Percentiles rank a stretch among this genome's conserved stretches.
Evolutionary conservation across 2,329 filamentous ascomycete genomes (phyloP).

Genomic region (Nothopassalora personata): DNA sequence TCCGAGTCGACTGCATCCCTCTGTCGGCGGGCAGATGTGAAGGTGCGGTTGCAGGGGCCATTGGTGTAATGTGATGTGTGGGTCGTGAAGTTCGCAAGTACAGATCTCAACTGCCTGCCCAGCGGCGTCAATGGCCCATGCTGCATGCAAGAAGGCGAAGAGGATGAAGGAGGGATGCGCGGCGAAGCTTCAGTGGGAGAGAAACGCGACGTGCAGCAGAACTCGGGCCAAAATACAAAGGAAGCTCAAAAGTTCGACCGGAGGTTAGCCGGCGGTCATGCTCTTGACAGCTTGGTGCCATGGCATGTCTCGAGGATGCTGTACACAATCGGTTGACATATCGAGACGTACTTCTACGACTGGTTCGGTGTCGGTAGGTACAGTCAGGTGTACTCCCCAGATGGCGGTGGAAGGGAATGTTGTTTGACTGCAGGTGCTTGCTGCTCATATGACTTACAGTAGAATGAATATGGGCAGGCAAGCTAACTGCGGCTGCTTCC

Average conservation of each 20-base stretch:
- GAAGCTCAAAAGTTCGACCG: not conserved
- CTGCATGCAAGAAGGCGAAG: constrained; percentile 30
- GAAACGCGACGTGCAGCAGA: not conserved
- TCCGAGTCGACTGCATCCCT: not conserved
- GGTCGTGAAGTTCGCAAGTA: constrained; percentile 17
- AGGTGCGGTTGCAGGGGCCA: not conserved
- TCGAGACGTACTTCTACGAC: too few species aligned
- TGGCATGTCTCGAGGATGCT: not conserved
- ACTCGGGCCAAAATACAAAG: not conserved
- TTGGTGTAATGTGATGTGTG: not conserved
- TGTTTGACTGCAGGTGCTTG: not conserved
- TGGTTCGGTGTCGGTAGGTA: too few species aligned
- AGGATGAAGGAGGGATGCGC: not conserved
- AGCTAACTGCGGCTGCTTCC: not conserved
- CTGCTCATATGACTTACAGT: not conserved
- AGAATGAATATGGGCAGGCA: not conserved
- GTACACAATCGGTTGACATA: not conserved
- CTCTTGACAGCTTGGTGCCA: too few species aligned
- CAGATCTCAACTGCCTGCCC: constrained; percentile 29
- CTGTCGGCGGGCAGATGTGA: not conserved
- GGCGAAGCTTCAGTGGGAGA: not conserved
- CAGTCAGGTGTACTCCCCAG: too few species aligned
- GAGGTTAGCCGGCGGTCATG: not conserved
- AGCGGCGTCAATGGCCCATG: constrained; percentile 32
- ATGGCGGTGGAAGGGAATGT: not conserved